Evolutionary conservation across 371 early-diverging fungal species (phyloP).

Genomic region (Mucor lusitanicus): DNA sequence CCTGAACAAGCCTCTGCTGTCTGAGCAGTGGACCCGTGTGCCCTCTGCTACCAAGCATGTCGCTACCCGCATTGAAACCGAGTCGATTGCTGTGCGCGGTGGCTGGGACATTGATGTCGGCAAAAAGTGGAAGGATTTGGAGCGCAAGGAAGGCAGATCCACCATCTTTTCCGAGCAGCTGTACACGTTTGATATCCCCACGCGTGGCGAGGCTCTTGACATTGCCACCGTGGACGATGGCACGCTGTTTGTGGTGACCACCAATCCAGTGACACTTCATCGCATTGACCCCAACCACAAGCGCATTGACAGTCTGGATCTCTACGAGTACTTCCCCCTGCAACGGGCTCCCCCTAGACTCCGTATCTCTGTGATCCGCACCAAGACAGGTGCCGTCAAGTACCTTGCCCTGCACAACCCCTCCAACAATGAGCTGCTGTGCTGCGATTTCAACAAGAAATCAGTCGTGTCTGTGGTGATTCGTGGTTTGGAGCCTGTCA

Average conservation of each 20-base stretch:
- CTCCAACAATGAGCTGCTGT: slow-evolving; percentile 66
- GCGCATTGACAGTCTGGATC: slow-evolving; percentile 60
- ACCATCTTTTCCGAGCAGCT: slow-evolving; percentile 69
- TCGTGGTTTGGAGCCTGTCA: slow-evolving; percentile 57
- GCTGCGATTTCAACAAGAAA: slow-evolving; percentile 62
- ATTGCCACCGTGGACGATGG: slow-evolving; percentile 59
- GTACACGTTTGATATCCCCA: slow-evolving; percentile 71
- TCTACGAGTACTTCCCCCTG: slow-evolving; percentile 81
- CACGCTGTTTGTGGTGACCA: slow-evolving; percentile 62
- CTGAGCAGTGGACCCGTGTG: slow-evolving; percentile 66
- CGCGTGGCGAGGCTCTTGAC: slow-evolving; percentile 74
- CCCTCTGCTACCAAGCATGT: slow-evolving; percentile 11
- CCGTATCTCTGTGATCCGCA: slow-evolving; percentile 54
- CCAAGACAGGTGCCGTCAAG: slow-evolving; percentile 30
- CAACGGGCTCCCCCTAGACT: slow-evolving; percentile 66
- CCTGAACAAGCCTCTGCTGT: slow-evolving; percentile 54
- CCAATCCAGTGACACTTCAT: slow-evolving; percentile 75
- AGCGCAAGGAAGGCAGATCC: slow-evolving; percentile 70
- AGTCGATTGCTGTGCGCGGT: slow-evolving; percentile 55
- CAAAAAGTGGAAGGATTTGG: slow-evolving; percentile 60
- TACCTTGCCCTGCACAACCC: slow-evolving; percentile 71
- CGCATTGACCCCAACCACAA: slow-evolving; percentile 60
- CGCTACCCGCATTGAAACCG: slow-evolving; percentile 19
- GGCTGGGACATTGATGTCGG: slow-evolving; percentile 65
- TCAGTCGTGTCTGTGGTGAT: slow-evolving; percentile 57